Evolutionary conservation across 164 flowering plant species (phyloP), one percentile per base, ranked within the genome.

Genomic region (Liriodendron chinense): DNA sequence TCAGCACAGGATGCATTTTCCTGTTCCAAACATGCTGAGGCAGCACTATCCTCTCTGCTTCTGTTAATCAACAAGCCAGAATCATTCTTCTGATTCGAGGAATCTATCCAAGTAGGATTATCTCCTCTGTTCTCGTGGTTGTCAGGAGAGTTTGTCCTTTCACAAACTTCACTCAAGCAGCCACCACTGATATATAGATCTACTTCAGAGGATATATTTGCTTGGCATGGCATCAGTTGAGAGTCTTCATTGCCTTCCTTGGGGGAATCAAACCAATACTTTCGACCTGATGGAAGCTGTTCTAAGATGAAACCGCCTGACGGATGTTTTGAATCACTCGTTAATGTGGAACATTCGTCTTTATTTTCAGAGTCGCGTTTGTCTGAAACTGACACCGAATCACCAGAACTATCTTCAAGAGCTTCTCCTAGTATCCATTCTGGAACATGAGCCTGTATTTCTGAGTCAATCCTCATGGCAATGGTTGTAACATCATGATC

Each of bases 401-500:
- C 78, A 56, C 71, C 76, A 67, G 20, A 16, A 78, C 76, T 74
- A 76, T 82, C 84, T 69, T 72, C 76, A 24, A 78, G 80, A 48
- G 72, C 22, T 66, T 85, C 88, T 63, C 57, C 75, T 4, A 92
- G 81, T 59, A 78, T 67, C 97, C 95, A 92, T 62, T 86, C 94
- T 23, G 93, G 89, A 73, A 92, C 84, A 75, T 82, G 87, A 21
- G 88, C 79, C 43, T 79, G 87, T 64, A 96, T 87, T 87, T 92
- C 97, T 1, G 86, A 65, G 68, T 94, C 94, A 68, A 96, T 96
- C 92, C 90, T 96, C 18, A 75, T 90, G 76, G 97, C 91, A 82
- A 94, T 92, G 48, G 88, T 82, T 68, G 98, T 83, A 75, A 91
- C 91, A 79, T 93, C 98, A 78, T 96, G 98, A 80, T 94, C 94